Evolutionary conservation across 1,139 yeast genomes (phyloP).

Genomic region (Suhomyces yuchorum): DNA sequence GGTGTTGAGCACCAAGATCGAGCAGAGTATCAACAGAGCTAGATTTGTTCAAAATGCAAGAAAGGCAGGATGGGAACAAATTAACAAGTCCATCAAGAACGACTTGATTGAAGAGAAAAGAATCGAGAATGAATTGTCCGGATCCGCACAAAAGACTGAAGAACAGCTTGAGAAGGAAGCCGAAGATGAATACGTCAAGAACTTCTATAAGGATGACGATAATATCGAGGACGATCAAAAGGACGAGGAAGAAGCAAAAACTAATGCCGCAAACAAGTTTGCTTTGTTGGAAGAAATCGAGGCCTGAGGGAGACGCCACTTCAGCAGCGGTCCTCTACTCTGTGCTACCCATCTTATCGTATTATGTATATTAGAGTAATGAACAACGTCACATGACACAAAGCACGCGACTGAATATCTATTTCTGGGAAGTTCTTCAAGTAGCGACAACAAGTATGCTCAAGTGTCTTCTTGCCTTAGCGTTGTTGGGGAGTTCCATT

Average conservation of each 20-base stretch:
- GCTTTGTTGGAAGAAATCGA: slow-evolving; percentile 54
- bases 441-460: slow-evolving; percentile 1
- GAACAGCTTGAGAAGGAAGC: slow-evolving; percentile 28
- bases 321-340: neutral
- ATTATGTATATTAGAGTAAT: slow-evolving; percentile 1
- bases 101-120: slow-evolving; percentile 14
- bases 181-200: slow-evolving; percentile 41
- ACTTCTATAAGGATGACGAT: slow-evolving; percentile 34
- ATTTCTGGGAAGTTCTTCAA: neutral
- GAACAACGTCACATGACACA: neutral
- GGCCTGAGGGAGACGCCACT: slow-evolving; percentile 30
- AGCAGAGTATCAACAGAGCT: slow-evolving; percentile 64
- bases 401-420: neutral
- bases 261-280: slow-evolving; percentile 27
- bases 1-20: slow-evolving; percentile 59
- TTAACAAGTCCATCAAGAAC: slow-evolving; percentile 48
- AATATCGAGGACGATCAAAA: slow-evolving; percentile 20
- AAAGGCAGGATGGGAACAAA: slow-evolving; percentile 73
- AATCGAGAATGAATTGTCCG: slow-evolving; percentile 12
- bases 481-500: slow-evolving; percentile 1
- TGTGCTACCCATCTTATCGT: neutral
- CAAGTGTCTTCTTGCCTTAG: slow-evolving; percentile 3
- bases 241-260: slow-evolving; percentile 10
- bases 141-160: slow-evolving; percentile 16
- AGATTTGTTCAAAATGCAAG: slow-evolving; percentile 61